These are phyloP conservation scores for Tilletiaria anomala DNA, from an alignment of 1,284 basidiomycete species.

Conservation along the genomic window DNA sequence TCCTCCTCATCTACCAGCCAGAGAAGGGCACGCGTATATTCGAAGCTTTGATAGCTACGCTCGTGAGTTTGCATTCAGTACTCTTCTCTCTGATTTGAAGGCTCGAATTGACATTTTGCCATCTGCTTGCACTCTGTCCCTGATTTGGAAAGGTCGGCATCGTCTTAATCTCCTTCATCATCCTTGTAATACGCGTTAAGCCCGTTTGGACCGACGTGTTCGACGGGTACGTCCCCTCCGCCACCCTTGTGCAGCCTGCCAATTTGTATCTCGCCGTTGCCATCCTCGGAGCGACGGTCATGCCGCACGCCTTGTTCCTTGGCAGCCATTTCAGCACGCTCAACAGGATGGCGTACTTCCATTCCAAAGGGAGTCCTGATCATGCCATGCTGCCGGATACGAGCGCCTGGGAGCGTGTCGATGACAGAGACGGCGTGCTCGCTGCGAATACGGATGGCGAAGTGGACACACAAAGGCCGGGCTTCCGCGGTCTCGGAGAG, in stretches of 20 bases:
- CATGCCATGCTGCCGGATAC: neutral
- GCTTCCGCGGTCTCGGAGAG: neutral
- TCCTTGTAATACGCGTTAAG: constrained; percentile 59
- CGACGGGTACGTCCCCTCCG: constrained; percentile 63
- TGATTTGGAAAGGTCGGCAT: constrained; percentile 5
- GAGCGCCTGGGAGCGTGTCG: neutral
- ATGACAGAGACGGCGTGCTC: neutral
- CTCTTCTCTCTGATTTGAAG: too few relatives aligned
- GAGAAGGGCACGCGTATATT: constrained; percentile 42
- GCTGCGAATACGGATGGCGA: neutral
- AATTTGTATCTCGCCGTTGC: constrained; percentile 62
- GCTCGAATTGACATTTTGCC: neutral
- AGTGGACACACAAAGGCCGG: neutral
- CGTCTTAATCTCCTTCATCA: constrained; percentile 54
- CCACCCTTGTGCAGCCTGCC: constrained; percentile 47
- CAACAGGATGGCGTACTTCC: constrained; percentile 18
- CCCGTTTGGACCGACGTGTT: constrained; percentile 69
- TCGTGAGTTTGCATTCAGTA: too few relatives aligned
- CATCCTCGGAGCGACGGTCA: constrained; percentile 48
- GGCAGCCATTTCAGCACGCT: constrained; percentile 51
- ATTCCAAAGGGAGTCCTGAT: constrained; percentile 1
- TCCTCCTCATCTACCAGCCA: constrained; percentile 44
- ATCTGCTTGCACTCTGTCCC: neutral
- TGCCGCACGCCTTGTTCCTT: constrained; percentile 80
- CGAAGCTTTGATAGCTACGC: constrained; percentile 54